Percentiles rank a stretch among this genome's conserved stretches.
phyloP scores from a whole-genome alignment of 108 stramenopile genomes.

The Cylindrotheca closterium region DNA sequence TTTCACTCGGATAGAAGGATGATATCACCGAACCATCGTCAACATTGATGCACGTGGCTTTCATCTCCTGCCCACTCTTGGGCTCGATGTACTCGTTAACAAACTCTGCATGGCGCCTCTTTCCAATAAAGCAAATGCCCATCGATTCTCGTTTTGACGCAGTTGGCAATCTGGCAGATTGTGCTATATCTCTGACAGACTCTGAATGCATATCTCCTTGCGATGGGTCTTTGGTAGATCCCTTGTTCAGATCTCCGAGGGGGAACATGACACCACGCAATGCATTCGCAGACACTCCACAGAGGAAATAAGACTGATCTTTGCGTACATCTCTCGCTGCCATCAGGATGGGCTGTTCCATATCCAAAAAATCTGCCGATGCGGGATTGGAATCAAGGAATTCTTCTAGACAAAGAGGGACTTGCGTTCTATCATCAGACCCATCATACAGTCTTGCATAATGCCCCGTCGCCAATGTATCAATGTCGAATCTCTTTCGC shows the following conservation, averaged over 20 bases:
- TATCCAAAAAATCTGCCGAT: conserved; percentile 16
- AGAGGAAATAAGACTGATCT: conserved; percentile 96
- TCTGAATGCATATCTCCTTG: neutral
- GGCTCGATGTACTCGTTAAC: conserved; percentile 74
- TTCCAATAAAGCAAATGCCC: conserved; percentile 97
- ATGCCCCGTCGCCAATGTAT: conserved; percentile 90
- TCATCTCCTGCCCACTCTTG: neutral
- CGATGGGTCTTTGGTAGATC: neutral
- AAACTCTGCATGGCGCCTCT: conserved; percentile 79
- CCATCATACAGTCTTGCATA: conserved; percentile 83
- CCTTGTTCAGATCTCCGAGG: conserved; percentile 79
- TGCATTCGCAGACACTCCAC: conserved; percentile 55
- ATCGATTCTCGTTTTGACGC: conserved; percentile 87
- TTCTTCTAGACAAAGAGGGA: conserved; percentile 10
- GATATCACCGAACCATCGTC: conserved; percentile 66
- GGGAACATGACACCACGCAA: conserved; percentile 86
- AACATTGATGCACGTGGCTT: conserved; percentile 70
- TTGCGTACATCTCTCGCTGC: conserved; percentile 79
- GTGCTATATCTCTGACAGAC: conserved; percentile 82
- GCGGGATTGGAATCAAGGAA: conserved; percentile 18
- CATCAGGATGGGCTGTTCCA: conserved; percentile 53
- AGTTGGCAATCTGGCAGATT: conserved; percentile 65
- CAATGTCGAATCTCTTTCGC: conserved; percentile 35
- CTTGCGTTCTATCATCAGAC: neutral
- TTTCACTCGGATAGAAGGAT: conserved; percentile 21